Evolutionary conservation across 73 alveolate species (phyloP).

Genomic region (Uronychia binucleata): DNA sequence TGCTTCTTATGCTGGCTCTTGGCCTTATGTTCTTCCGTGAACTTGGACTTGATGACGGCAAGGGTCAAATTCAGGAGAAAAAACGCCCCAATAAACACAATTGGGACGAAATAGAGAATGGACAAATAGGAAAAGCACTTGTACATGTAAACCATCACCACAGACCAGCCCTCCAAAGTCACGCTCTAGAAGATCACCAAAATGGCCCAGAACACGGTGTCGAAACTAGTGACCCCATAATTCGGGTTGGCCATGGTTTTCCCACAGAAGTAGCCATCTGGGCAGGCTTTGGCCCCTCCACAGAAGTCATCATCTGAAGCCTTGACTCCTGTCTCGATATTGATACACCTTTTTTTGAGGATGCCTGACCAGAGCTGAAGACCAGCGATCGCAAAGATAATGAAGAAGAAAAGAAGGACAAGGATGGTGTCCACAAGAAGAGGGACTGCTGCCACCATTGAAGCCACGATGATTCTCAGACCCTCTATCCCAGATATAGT

Average conservation of each 20-base stretch:
- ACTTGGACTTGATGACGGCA: slow-evolving; percentile 92
- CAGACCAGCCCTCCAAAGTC: slow-evolving; percentile 95
- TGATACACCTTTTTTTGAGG: slow-evolving; percentile 80
- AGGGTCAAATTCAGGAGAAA: slow-evolving; percentile 86
- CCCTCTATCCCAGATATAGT: slow-evolving; percentile 91
- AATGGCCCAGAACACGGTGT: slow-evolving; percentile 35
- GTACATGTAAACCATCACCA: slow-evolving; percentile 60
- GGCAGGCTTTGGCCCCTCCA: slow-evolving; percentile 63
- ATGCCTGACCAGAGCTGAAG: slow-evolving; percentile 84
- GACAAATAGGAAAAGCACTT: slow-evolving; percentile 59
- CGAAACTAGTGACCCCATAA: slow-evolving; percentile 56
- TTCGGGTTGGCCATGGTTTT: slow-evolving; percentile 53
- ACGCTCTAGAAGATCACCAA: slow-evolving; percentile 56
- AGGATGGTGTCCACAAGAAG: slow-evolving; percentile 84
- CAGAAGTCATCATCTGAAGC: slow-evolving; percentile 15
- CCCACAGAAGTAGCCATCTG: slow-evolving; percentile 56
- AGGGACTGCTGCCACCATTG: slow-evolving; percentile 80
- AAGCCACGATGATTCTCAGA: slow-evolving; percentile 83
- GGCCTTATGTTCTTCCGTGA: slow-evolving; percentile 49
- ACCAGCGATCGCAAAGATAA: slow-evolving; percentile 93
- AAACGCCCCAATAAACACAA: slow-evolving; percentile 89
- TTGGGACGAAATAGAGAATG: slow-evolving; percentile 71
- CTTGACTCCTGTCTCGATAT: slow-evolving; percentile 51
- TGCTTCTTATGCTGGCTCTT: too few species aligned
- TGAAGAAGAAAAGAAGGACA: slow-evolving; percentile 80